These are phyloP conservation scores for Bidens hawaiensis DNA, from an alignment of 140 eudicot species.

Conservation along the genomic window DNA sequence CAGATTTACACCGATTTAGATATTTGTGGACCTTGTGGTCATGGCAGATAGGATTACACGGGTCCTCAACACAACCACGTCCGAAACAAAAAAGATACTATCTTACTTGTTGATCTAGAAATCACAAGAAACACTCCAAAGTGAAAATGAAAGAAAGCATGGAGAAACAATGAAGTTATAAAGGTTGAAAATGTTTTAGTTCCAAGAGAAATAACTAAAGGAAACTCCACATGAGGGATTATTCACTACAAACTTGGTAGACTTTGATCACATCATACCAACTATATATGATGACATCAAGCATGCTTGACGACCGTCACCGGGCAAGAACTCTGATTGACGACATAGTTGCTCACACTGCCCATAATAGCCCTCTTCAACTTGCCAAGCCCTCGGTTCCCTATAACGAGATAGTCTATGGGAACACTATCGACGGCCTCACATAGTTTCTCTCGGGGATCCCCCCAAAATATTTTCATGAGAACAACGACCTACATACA, in stretches of 20 bases:
- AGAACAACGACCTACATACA: slow-evolving; percentile 52
- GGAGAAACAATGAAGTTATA: background rate
- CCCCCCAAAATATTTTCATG: slow-evolving; percentile 87
- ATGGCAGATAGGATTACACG: background rate
- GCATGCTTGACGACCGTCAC: slow-evolving; percentile 75
- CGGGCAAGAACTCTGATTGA: slow-evolving; percentile 65
- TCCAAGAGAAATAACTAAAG: background rate
- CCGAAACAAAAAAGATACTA: background rate
- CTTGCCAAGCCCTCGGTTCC: slow-evolving; percentile 91
- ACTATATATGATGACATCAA: no score
- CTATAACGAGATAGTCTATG: slow-evolving; percentile 57
- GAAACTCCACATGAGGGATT: slow-evolving; percentile 10
- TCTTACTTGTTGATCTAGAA: background rate
- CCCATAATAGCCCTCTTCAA: slow-evolving; percentile 85
- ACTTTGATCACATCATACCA: background rate
- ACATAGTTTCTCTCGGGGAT: slow-evolving; percentile 84
- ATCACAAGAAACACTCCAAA: background rate
- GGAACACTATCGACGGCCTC: slow-evolving; percentile 66
- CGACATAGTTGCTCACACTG: slow-evolving; percentile 83
- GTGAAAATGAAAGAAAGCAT: background rate
- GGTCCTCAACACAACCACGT: background rate
- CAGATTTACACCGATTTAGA: no score
- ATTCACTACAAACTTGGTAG: background rate
- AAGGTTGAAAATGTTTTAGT: background rate
- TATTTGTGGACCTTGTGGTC: no score